phyloP scores from a whole-genome alignment of 164 flowering plant genomes.

The Vitis labrusca region DNA sequence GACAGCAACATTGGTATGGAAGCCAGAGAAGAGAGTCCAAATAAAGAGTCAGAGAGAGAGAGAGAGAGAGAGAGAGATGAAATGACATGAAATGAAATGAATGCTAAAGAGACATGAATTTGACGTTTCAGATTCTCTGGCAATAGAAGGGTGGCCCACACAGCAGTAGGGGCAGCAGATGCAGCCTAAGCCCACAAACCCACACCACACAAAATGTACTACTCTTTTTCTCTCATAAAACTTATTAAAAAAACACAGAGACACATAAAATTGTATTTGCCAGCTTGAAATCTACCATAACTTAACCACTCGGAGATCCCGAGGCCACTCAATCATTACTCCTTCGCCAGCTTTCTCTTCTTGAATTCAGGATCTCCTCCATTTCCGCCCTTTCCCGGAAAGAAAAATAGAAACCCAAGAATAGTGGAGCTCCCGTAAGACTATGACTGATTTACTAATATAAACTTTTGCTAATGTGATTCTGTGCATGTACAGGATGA shows the following conservation, averaged over 20 bases:
- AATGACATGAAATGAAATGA: constrained; percentile 32
- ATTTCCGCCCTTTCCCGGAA: not conserved
- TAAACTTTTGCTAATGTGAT: too few relatives aligned
- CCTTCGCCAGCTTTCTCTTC: not conserved
- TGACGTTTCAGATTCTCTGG: constrained; percentile 50
- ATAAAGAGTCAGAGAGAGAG: constrained; percentile 21
- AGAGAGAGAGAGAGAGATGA: constrained; percentile 10
- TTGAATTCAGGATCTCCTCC: not conserved
- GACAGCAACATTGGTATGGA: not conserved
- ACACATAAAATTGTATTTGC: constrained; percentile 2
- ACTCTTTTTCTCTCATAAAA: not conserved
- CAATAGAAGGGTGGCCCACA: not conserved
- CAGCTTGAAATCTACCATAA: constrained; percentile 21
- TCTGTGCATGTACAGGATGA: too few relatives aligned
- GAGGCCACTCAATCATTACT: constrained; percentile 15
- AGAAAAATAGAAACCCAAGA: not conserved
- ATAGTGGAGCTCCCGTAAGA: too few relatives aligned
- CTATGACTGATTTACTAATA: too few relatives aligned
- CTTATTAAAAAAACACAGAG: not conserved
- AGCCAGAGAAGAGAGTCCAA: constrained; percentile 1
- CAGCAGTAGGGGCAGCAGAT: constrained; percentile 1
- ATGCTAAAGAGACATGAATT: constrained; percentile 32
- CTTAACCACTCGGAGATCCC: constrained; percentile 22
- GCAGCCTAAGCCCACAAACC: constrained; percentile 8
- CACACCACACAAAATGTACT: not conserved